Evolutionary conservation across 164 flowering plant species (phyloP).

Genomic region (Echeveria elegans): DNA sequence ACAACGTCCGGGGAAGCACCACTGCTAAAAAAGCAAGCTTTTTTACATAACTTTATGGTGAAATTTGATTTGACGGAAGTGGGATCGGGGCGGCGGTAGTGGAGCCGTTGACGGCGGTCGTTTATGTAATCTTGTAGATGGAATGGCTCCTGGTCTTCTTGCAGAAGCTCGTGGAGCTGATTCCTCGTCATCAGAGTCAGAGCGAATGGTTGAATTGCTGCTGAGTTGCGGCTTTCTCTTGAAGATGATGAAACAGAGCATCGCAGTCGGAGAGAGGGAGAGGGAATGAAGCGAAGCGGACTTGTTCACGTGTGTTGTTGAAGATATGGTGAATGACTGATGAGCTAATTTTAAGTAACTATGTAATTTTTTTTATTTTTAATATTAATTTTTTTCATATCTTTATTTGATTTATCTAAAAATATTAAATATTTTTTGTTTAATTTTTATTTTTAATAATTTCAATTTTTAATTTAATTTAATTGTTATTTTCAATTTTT

Average conservation of each 20-base stretch:
- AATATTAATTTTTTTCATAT: no score
- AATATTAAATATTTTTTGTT: no score
- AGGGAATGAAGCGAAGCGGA: background rate
- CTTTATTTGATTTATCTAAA: no score
- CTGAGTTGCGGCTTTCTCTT: background rate
- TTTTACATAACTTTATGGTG: constrained; percentile 30
- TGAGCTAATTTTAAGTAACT: background rate
- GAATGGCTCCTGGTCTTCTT: constrained; percentile 87
- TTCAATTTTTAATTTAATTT: no score
- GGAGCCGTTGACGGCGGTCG: constrained; percentile 32
- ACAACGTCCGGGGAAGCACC: constrained; percentile 36
- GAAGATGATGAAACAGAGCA: background rate
- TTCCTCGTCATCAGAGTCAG: constrained; percentile 23
- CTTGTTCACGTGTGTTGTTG: background rate
- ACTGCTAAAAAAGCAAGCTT: constrained; percentile 45
- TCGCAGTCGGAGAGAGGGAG: background rate
- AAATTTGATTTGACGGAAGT: constrained; percentile 14
- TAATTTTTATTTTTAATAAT: no score
- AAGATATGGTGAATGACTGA: constrained; percentile 6
- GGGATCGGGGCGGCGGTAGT: constrained; percentile 15
- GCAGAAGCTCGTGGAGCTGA: constrained; percentile 59
- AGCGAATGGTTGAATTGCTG: background rate
- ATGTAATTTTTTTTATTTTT: no score
- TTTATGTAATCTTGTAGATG: constrained; percentile 45
- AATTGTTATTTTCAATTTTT: no score